Conservation (phyloP, 2,329 filamentous ascomycete genomes). For the Exserohilum rostratum region DNA sequence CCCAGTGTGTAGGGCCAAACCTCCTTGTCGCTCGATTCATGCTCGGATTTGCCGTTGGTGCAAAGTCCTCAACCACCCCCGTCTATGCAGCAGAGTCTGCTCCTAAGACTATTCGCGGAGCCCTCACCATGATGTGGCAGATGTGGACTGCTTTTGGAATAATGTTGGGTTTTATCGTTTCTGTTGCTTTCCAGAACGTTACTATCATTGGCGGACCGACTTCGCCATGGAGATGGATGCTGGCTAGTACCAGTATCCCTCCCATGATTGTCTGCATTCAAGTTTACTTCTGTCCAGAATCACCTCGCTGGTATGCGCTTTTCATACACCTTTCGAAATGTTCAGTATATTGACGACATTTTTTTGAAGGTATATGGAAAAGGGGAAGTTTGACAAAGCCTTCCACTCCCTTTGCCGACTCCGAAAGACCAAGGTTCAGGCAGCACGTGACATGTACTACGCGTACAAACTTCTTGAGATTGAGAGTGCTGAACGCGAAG, state of each 20-base stretch:
- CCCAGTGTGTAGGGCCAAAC: conserved; percentile 23
- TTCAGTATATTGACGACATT: not conserved
- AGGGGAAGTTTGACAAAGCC: conserved; percentile 42
- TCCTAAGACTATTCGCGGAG: conserved; percentile 56
- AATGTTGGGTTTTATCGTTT: conserved; percentile 42
- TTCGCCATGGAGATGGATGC: conserved; percentile 43
- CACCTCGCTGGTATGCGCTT: conserved; percentile 32
- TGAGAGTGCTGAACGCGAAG: conserved; percentile 44
- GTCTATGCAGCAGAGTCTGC: conserved; percentile 58
- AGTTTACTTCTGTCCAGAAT: conserved; percentile 41
- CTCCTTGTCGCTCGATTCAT: conserved; percentile 40
- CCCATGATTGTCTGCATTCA: conserved; percentile 39
- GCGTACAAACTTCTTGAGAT: conserved; percentile 45
- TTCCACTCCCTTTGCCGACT: conserved; percentile 56
- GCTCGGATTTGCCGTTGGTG: conserved; percentile 43
- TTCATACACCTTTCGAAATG: not conserved
- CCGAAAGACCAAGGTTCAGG: conserved; percentile 59
- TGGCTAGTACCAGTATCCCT: conserved; percentile 40
- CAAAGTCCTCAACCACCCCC: conserved; percentile 50
- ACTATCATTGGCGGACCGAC: conserved; percentile 28
- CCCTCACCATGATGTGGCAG: conserved; percentile 60
- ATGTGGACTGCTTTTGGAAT: conserved; percentile 49
- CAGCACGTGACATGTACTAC: conserved; percentile 63
- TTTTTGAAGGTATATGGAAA: conserved; percentile 38
- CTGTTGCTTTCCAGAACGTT: conserved; percentile 37